Evolutionary conservation across 2,329 filamentous ascomycete species (phyloP).

Genomic region (Claviceps digitariae): DNA sequence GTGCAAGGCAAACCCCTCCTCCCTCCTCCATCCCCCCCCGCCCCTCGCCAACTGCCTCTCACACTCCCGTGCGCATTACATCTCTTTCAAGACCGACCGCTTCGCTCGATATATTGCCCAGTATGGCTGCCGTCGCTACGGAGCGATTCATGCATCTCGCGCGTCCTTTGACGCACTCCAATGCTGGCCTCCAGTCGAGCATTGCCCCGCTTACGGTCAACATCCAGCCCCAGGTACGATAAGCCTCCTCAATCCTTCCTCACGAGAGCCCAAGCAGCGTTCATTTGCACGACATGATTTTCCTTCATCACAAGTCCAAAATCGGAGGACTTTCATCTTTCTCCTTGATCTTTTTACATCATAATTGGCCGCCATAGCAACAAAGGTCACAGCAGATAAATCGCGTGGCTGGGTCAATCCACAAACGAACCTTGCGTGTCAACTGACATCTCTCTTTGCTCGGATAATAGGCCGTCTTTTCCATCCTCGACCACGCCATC

Average conservation of each 20-base stretch:
- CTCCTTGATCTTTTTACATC: neutral
- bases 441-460: conserved; percentile 1
- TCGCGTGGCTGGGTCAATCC: neutral
- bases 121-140: conserved; percentile 62
- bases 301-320: neutral
- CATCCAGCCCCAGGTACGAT: conserved; percentile 84
- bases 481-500: conserved; percentile 84
- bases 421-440: neutral
- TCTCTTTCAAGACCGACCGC: conserved; percentile 3
- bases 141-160: conserved; percentile 91
- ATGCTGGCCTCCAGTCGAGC: conserved; percentile 65
- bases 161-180: conserved; percentile 74
- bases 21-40: conserved; percentile 5
- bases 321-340: neutral
- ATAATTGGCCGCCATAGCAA: neutral
- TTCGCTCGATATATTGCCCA: conserved; percentile 29
- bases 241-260: neutral
- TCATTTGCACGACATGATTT: neutral
- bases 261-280: neutral
- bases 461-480: conserved; percentile 45
- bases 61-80: conserved; percentile 4
- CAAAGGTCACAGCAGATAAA: neutral
- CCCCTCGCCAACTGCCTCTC: conserved; percentile 9
- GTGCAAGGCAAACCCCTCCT: neutral
- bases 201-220: conserved; percentile 87